Evolutionary conservation across 495 filamentous ascomycete species (phyloP).

Genomic region (Daldinia decipiens): DNA sequence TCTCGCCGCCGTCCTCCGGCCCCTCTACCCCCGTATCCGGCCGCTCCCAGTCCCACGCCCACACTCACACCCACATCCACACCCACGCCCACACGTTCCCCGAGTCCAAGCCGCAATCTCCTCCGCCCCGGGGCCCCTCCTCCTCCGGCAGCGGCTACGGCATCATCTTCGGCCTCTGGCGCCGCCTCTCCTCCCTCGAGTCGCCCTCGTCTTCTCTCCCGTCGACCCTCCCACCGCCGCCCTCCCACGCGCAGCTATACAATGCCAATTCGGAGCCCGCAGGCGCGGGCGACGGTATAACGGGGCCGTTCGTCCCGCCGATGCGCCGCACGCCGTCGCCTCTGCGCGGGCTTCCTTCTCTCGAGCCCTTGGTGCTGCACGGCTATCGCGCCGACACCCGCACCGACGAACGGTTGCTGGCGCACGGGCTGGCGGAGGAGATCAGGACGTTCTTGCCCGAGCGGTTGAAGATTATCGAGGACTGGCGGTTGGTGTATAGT

Average conservation of each 20-base stretch:
- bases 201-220: constrained; percentile 36
- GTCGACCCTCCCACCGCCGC: constrained; percentile 7
- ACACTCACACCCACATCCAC: neutral
- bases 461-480: constrained; percentile 84
- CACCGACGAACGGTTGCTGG: constrained; percentile 64
- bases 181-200: constrained; percentile 48
- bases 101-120: constrained; percentile 27
- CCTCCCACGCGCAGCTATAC: constrained; percentile 41
- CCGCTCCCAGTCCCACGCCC: neutral
- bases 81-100: constrained; percentile 8
- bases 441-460: constrained; percentile 89
- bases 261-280: constrained; percentile 29
- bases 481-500: constrained; percentile 87
- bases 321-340: constrained; percentile 44
- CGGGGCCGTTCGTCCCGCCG: constrained; percentile 55
- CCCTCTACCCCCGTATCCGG: constrained; percentile 23
- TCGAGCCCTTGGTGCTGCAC: constrained; percentile 55
- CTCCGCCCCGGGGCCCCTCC: constrained; percentile 33
- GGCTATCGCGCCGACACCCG: constrained; percentile 56
- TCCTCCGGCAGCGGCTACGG: constrained; percentile 25
- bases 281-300: constrained; percentile 48
- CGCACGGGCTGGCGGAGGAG: constrained; percentile 84
- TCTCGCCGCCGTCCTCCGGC: constrained; percentile 40
- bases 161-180: constrained; percentile 48
- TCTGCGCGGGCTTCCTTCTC: constrained; percentile 55